Evolutionary conservation across 2,329 filamentous ascomycete genomes (phyloP).

Genomic region (Pseudogymnoascus sp.): DNA sequence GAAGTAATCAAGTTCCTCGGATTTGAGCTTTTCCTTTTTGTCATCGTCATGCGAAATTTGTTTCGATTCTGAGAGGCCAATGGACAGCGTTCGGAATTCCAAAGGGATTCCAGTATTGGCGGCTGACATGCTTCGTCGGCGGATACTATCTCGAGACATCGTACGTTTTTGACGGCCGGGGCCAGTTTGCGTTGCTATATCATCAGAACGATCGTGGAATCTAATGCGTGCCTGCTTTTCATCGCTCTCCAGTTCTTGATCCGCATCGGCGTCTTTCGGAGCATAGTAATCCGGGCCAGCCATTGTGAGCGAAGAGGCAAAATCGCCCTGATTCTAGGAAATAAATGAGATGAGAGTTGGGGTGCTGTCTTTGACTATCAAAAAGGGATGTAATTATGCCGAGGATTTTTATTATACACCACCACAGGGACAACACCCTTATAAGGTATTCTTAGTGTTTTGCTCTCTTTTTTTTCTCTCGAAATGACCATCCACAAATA

Average conservation of each 20-base stretch:
- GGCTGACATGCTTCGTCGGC: neutral
- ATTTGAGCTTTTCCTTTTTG: conserved; percentile 22
- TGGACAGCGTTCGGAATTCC: conserved; percentile 34
- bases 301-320: neutral
- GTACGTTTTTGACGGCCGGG: neutral
- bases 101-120: conserved; percentile 29
- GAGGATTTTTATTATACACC: neutral
- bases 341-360: neutral
- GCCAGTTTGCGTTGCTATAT: neutral
- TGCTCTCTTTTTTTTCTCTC: neutral
- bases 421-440: neutral
- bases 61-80: conserved; percentile 32
- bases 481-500: neutral
- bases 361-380: neutral
- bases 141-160: neutral
- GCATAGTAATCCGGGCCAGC: neutral
- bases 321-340: neutral
- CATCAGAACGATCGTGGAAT: neutral
- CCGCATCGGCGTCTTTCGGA: neutral
- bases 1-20: conserved; percentile 38
- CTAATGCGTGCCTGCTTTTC: neutral
- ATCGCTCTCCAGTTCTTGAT: neutral
- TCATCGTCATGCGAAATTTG: conserved; percentile 21
- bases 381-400: neutral
- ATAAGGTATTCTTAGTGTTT: neutral